Evolutionary conservation across 371 early-diverging fungal genomes (phyloP).

Genomic region (Mortierella sp.): DNA sequence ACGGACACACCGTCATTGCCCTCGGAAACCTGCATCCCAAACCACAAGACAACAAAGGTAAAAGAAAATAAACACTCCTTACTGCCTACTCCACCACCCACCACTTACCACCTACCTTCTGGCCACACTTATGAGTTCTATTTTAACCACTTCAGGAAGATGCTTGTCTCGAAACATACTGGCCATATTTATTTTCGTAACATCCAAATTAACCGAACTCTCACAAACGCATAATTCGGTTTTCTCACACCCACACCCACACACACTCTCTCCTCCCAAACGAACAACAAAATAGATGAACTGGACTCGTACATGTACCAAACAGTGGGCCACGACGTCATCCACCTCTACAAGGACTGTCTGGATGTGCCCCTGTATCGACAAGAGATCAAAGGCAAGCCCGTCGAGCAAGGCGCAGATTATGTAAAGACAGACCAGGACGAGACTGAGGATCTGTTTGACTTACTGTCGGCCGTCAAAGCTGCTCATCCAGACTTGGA

Average conservation of each 20-base stretch:
- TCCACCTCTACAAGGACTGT: slow-evolving; percentile 88
- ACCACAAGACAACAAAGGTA: slow-evolving; percentile 72
- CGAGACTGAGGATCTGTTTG: slow-evolving; percentile 98
- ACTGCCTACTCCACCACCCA: neutral
- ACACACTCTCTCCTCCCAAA: neutral
- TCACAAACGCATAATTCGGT: neutral
- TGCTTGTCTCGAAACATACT: neutral
- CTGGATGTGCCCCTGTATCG: slow-evolving; percentile 94
- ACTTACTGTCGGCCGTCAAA: slow-evolving; percentile 70
- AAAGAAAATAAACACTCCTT: neutral
- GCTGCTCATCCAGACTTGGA: slow-evolving; percentile 83
- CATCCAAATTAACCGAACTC: no score
- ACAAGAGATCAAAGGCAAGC: slow-evolving; percentile 80
- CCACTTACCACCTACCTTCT: neutral
- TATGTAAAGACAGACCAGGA: slow-evolving; percentile 79
- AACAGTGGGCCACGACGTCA: slow-evolving; percentile 97
- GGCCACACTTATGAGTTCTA: neutral
- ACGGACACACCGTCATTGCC: slow-evolving; percentile 96
- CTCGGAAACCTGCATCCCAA: slow-evolving; percentile 96
- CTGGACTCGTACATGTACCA: slow-evolving; percentile 99
- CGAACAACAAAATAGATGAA: slow-evolving; percentile 74
- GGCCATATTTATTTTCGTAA: neutral
- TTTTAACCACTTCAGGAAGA: no score
- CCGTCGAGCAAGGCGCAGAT: slow-evolving; percentile 78
- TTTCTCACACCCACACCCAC: no score